Evolutionary conservation across 148 eudicot species (phyloP), one percentile per base, ranked within the genome.

Genomic region (Arctostaphylos glauca): DNA sequence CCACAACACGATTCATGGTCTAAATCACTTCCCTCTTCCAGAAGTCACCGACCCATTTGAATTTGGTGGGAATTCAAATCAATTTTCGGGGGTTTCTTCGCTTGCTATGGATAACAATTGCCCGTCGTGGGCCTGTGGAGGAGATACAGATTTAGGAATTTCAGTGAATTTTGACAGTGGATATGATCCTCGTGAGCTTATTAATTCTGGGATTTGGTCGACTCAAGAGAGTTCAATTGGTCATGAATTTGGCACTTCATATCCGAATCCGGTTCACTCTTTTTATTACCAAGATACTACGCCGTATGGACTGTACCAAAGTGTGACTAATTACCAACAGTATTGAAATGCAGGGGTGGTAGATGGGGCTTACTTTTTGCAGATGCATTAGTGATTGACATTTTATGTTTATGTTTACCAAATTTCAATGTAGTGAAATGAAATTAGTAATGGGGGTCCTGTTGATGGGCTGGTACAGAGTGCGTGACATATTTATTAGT

Each of bases 121-220:
- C 4, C 44, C 21, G 19, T 12, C 49, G 9, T 77, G 50, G 66
- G 43, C 38, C 7, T 25, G 54, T 82, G 54, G 60, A 46, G 54
- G 60, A 46, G 64, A 23, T 55, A 56, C 8, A 16, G 10, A 23
- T 64, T 25, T 9, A 2, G 79, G 62, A 53, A 44, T 68, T 71
- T 15, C 58, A 3, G 6, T 44, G 76, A 53, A 70, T 21, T 78
- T 77, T 19, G 81, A 50, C 7, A 4, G 41, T 8, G 84, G 73
- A n/a, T 9, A 43, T 59, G 44, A 64, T 9, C 38, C 80, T 62
- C 31, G 21, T 25, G 80, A 64, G n/a, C 5, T 38, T 83, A 16
- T 66, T 4, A 83, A 79, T 68, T 23, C 70, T 64, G 85, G 82
- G 6, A n/a, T 54, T 44, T 78, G 82, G 85, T 23, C 81, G 7